Evolutionary conservation across 192 early-diverging fungal species (phyloP), one percentile per base, ranked within the genome.

Genomic region (Linderina pennispora): DNA sequence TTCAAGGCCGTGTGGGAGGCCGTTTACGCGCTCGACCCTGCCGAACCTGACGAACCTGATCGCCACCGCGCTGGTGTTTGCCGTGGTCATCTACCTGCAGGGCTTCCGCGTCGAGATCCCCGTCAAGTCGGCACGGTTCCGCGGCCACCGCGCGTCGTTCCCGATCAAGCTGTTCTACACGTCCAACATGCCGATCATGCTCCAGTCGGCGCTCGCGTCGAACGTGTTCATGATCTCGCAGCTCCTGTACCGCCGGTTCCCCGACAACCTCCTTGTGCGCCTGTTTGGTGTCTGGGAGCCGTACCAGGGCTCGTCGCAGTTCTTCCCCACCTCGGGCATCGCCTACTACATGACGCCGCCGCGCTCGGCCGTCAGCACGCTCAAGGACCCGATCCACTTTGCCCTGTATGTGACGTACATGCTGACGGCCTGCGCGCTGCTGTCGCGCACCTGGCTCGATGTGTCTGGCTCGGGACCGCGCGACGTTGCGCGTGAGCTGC

Each of bases 151-250:
- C 57, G 94, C 95, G 20, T 81, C 92, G 48, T 99, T 94, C 79
- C 97, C 97, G 42, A 82, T 99, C 84, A 99, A 99, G 83, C 78
- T 99, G 35, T 98, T 99, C 76, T 99, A 99, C 82, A 99, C 97
- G 25, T 97, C 94, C 56, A 99, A 98, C 80, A 98, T 99, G 97
- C 92, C 97, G 40, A 97, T 99, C 63, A 98, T 99, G 97, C 85
- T 97, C 47, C 94, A 97, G 75, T 97, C 94, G 23, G 92, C 97
- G 32, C 76, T 99, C 49, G 87, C 91, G 28, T 95, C 92, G 45
- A 90, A 99, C 57, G 77, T 96, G 45, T 99, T 95, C 71, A 89
- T 99, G 79, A 91, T 99, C 69, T 96, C 93, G 19, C 97, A 99
- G 81, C 80, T 97, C 68, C 78, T 98, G 50, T 96, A 89, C 86